Conservation (phyloP, 306 rosid species). For the Vigna radiata region DNA sequence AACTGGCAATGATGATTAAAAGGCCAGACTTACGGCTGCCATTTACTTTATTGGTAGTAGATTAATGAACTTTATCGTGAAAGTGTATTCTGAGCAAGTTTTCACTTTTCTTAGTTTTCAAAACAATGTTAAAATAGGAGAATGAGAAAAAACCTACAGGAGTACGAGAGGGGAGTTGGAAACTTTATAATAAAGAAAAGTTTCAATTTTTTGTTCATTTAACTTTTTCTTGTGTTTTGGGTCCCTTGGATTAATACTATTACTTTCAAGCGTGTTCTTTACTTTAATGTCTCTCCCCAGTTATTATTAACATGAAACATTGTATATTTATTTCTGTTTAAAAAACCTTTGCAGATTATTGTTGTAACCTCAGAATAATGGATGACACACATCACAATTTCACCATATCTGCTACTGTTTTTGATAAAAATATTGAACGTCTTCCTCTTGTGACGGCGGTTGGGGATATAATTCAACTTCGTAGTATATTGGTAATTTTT, state of each 20-base stretch:
- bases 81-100: slow-evolving; percentile 80
- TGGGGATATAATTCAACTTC: slow-evolving; percentile 74
- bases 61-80: slow-evolving; percentile 60
- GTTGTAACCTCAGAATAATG: slow-evolving; percentile 47
- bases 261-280: neutral
- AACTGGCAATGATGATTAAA: slow-evolving; percentile 81
- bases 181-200: too few species aligned
- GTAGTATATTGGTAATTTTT: slow-evolving; percentile 52
- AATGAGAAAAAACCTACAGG: too few species aligned
- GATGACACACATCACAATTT: slow-evolving; percentile 57
- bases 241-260: too few species aligned
- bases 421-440: slow-evolving; percentile 49
- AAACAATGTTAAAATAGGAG: neutral
- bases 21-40: slow-evolving; percentile 97
- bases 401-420: slow-evolving; percentile 58
- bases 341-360: slow-evolving; percentile 61
- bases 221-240: too few species aligned
- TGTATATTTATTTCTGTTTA: slow-evolving; percentile 16
- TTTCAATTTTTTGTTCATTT: too few species aligned
- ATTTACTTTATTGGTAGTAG: slow-evolving; percentile 70
- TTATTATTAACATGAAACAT: neutral
- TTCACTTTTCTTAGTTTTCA: neutral
- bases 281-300: neutral
- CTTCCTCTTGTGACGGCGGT: slow-evolving; percentile 60
- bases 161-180: too few species aligned